phyloP scores from a whole-genome alignment of 1,284 basidiomycete species.

The Ceratobasidium sp. region DNA sequence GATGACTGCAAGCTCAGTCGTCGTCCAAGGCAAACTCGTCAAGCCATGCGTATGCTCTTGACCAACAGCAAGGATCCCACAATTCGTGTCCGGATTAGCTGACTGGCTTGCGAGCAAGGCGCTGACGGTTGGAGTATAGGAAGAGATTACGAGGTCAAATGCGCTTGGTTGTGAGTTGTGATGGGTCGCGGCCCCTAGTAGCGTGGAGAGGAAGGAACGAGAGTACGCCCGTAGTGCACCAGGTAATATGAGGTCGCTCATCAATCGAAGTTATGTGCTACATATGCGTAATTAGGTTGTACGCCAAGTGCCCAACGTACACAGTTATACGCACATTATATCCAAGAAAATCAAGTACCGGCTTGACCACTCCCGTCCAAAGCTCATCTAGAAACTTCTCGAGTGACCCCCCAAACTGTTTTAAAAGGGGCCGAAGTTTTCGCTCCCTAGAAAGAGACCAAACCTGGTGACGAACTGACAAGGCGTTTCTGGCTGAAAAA shows the following conservation, averaged over 20 bases:
- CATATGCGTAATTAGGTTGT: neutral
- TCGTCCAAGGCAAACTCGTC: neutral
- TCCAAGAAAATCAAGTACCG: too few relatives aligned
- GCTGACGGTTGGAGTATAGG: neutral
- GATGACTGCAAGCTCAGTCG: neutral
- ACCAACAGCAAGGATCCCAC: neutral
- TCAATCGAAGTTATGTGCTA: neutral
- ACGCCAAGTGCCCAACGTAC: neutral
- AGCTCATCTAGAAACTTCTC: too few relatives aligned
- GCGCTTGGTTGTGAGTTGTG: neutral
- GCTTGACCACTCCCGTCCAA: too few relatives aligned
- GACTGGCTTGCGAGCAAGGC: neutral
- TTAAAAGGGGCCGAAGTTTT: neutral
- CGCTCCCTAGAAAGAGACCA: neutral
- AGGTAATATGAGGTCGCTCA: neutral
- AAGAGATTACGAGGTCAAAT: neutral
- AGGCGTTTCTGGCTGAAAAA: neutral
- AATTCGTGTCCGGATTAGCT: neutral
- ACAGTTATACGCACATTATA: too few relatives aligned
- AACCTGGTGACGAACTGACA: neutral
- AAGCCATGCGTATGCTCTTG: neutral
- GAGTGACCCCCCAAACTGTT: too few relatives aligned
- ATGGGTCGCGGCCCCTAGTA: neutral
- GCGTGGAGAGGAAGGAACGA: neutral
- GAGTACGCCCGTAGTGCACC: neutral